Base-by-base conservation (phyloP, 148 eudicot genomes). In the Amaranthus hypochondriacus region DNA sequence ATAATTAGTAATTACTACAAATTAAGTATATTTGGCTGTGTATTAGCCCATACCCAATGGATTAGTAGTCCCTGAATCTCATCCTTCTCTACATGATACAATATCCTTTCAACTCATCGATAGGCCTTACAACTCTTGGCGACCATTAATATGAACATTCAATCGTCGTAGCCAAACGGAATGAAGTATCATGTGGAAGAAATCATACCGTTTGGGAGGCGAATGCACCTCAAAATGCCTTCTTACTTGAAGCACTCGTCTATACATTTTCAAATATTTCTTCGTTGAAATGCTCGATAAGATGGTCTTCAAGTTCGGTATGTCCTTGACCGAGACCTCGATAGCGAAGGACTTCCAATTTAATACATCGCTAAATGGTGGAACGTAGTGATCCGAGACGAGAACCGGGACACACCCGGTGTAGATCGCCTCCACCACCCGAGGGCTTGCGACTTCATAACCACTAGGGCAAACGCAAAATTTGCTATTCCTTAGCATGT, bases 401-500 rank as follows among this genome's bases (percentile, higher is more conserved):
- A 92, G 66, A 10, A 92, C 95, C 4, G 97, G 97, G 5, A 92
- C 90, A n/a, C 97, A 92, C 0, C 95, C 97, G 14, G 86, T 85
- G 77, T 92, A 89, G 21, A 92, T 78, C 0, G 92, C 94, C 77
- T 92, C 97, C 7, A 87, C 92, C 59, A 92, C 55, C 72, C 97
- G 82, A 18, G 97, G 92, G 78, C 95, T 92, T 0, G 97, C 97
- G 1, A 92, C 97, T 62, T 92, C 97, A 12, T 88, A 92, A 2
- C 97, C 97, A 66, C 97, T 92, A 3, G 97, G 91, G 60, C 97
- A 92, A 42, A 92, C 47, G 78, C 97, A 92, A 62, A 69, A 92
- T 74, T 73, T 81, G 78, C 95, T 89, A 75, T 85, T 85, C 67
- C 84, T 73, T 56, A 92, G 62, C 95, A 92, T 88, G 49, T 58